phyloP scores from a whole-genome alignment of 495 filamentous ascomycete genomes.

The Massariosphaeria phaeospora region DNA sequence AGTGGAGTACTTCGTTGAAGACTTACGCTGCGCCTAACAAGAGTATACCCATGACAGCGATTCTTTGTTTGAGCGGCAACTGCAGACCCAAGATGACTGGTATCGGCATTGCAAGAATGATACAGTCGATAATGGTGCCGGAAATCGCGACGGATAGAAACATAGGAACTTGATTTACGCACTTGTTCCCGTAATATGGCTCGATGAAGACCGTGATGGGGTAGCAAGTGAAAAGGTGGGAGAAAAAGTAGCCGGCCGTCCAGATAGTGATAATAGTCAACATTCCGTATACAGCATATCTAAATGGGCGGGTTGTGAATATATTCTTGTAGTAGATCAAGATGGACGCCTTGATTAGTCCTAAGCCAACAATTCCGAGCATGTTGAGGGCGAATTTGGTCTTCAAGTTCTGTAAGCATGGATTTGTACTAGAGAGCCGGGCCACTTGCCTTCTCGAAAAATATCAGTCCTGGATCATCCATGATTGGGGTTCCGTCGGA shows the following conservation, averaged over 20 bases:
- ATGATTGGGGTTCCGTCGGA: constrained; percentile 2
- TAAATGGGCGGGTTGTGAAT: background rate
- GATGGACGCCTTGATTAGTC: constrained; percentile 7
- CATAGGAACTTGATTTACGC: background rate
- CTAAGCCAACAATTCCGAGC: background rate
- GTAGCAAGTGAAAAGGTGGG: constrained; percentile 7
- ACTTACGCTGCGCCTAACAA: constrained; percentile 2
- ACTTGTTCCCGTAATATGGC: constrained; percentile 9
- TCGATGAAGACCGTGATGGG: constrained; percentile 11
- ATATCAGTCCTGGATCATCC: constrained; percentile 8
- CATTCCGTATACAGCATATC: background rate
- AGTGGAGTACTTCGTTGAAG: background rate
- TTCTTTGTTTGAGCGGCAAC: background rate
- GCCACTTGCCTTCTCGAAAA: constrained; percentile 5
- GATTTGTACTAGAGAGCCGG: background rate
- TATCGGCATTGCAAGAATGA: constrained; percentile 1
- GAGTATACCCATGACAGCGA: constrained; percentile 1
- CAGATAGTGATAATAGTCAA: background rate
- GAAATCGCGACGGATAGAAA: background rate
- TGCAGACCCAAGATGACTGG: constrained; percentile 1
- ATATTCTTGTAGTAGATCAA: constrained; percentile 7
- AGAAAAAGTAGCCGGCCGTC: constrained; percentile 11
- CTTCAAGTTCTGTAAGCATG: background rate
- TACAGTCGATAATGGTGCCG: background rate
- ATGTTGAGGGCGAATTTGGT: constrained; percentile 8